phyloP scores from a whole-genome alignment of 192 early-diverging fungal species.

The Backusella westeae region DNA sequence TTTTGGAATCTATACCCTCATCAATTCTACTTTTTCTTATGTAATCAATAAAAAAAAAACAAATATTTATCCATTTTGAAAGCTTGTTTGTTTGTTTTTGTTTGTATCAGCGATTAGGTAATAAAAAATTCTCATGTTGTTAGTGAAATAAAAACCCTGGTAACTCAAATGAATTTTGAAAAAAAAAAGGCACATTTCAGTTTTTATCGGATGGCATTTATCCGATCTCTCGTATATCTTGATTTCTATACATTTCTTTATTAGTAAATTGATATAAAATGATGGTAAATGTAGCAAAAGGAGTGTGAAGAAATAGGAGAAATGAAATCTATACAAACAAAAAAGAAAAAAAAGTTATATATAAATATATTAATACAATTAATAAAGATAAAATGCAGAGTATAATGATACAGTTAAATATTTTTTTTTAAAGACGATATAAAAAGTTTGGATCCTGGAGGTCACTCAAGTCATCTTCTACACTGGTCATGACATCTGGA shows the following conservation, averaged over 20 bases:
- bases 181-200: too few species aligned
- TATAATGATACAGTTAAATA: neutral
- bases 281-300: neutral
- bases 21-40: neutral
- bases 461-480: slow-evolving; percentile 16
- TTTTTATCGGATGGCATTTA: neutral
- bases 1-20: neutral
- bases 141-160: too few species aligned
- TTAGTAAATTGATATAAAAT: neutral
- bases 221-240: neutral
- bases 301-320: neutral
- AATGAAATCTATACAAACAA: neutral
- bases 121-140: too few species aligned
- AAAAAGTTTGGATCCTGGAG: slow-evolving; percentile 14
- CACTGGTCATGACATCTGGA: neutral
- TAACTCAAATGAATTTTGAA: too few species aligned
- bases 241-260: neutral
- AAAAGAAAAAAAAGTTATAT: neutral
- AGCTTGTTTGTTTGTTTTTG: too few species aligned
- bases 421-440: slow-evolving; percentile 13
- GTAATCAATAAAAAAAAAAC: neutral
- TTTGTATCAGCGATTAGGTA: too few species aligned
- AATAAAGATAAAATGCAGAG: neutral
- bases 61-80: too few species aligned
- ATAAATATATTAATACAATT: neutral